Conservation (phyloP, 176 grass and related monocot genomes). For the Eragrostis nindensis region DNA sequence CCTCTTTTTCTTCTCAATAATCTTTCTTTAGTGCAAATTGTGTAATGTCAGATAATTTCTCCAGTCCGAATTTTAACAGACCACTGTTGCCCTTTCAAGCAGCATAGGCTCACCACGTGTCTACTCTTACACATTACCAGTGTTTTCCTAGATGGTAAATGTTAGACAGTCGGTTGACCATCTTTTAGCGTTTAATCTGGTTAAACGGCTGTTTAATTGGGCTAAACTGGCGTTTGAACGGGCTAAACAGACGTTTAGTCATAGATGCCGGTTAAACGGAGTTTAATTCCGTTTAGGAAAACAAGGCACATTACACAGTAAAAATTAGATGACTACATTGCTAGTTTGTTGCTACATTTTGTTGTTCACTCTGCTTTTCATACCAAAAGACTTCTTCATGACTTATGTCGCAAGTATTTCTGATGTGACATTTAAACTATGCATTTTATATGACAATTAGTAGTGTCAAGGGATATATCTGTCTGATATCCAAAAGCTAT, state of each 20-base stretch:
- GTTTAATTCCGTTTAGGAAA: too few species aligned
- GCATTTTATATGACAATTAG: not conserved
- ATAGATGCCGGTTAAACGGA: too few species aligned
- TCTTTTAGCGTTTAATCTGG: too few species aligned
- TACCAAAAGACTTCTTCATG: not conserved
- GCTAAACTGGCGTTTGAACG: too few species aligned
- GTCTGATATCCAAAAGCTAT: not conserved
- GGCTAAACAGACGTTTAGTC: too few species aligned
- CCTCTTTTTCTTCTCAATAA: not conserved
- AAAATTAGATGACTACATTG: constrained; percentile 12
- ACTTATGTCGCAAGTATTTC: constrained; percentile 1
- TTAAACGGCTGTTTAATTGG: too few species aligned
- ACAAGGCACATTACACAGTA: too few species aligned
- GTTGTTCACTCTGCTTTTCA: not conserved
- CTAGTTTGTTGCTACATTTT: constrained; percentile 2
- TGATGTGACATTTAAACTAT: constrained; percentile 11
- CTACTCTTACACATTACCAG: constrained; percentile 19
- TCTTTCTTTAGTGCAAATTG: constrained; percentile 14
- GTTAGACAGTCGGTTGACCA: too few species aligned
- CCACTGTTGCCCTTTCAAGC: too few species aligned
- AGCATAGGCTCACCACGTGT: constrained; percentile 4
- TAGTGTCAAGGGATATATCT: not conserved
- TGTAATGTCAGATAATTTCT: constrained; percentile 21
- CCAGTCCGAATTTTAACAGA: constrained; percentile 1
- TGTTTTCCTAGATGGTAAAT: too few species aligned